Evolutionary conservation across 2,329 filamentous ascomycete genomes (phyloP), one percentile per base, ranked within the genome.

Genomic region (Teratosphaeriaceae sp.): DNA sequence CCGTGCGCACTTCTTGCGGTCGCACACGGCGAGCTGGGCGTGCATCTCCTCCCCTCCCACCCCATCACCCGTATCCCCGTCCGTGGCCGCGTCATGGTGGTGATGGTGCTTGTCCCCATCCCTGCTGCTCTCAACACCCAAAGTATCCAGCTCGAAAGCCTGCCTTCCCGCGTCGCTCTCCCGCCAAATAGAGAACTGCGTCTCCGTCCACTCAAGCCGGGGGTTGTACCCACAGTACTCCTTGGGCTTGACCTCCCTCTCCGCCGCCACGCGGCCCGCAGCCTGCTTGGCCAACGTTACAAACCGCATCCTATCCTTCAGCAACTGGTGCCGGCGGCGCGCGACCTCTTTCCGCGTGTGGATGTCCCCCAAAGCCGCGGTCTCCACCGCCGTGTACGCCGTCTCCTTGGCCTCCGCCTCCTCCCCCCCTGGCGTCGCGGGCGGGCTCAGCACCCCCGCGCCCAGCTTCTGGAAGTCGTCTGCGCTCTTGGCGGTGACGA

Each of bases 201-300:
- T 31, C 15, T 35, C 21, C 22, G 81, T 78, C 51, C 78, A 77
- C 56, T 82, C 76, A 16, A 89, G 73, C 1, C 84, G 74, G n/a
- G 71, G 67, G 61, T 88, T 85, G 63, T 86, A 89, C 43, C 84
- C 85, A 63, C 85, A 89, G 38, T 82, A 76, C 47, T 88, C 83
- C 58, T 86, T 84, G 26, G 62, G 55, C 45, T 74, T 74, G 36
- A 73, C 54, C 40, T 68, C 68, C 47, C 70, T 68, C 34, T 65
- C 63, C 35, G 69, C 66, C 3, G 69, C 68, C 2, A 63, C 54
- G 6, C 61, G 58, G 1, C 56, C 51, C 3, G 67, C 68, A 39
- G 66, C 64, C 38, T 72, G 67, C 40, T 70, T 67, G 16, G 62
- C 62, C 61, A 73, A 60, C 38, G 58, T 65, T 43, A 73, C 64